phyloP scores from a whole-genome alignment of 148 eudicot genomes.

The Rhododendron griersonianum region DNA sequence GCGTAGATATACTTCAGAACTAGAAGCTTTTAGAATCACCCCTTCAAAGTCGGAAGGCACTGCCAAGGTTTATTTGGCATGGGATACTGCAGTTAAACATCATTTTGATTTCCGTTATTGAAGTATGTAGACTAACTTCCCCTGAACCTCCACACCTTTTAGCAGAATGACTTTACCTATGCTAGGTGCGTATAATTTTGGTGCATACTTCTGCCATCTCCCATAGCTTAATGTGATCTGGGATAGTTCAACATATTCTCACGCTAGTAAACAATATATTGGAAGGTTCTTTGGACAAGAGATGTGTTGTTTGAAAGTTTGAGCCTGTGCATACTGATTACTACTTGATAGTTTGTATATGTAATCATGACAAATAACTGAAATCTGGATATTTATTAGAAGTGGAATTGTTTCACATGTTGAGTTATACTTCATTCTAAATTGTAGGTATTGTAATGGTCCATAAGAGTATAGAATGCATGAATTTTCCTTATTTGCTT shows the following conservation, averaged over 20 bases:
- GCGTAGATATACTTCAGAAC: background rate
- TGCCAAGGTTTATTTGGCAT: slow-evolving; percentile 4
- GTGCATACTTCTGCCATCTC: background rate
- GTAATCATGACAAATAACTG: background rate
- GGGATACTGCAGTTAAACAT: background rate
- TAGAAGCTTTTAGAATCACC: background rate
- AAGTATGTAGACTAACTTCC: background rate
- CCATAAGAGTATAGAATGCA: no score
- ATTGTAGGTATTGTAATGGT: no score
- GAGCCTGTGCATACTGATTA: background rate
- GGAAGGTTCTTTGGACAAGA: background rate
- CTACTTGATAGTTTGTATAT: background rate
- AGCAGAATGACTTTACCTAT: background rate
- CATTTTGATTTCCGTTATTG: background rate
- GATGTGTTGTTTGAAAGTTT: background rate
- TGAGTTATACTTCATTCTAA: background rate
- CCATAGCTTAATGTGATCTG: background rate
- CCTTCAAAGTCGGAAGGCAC: background rate
- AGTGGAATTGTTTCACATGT: background rate
- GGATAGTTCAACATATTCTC: background rate
- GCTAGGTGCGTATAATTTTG: background rate
- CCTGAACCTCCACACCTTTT: background rate
- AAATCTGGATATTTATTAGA: background rate
- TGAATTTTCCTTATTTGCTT: no score
- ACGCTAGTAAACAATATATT: background rate